Conservation (phyloP, 2,329 filamentous ascomycete genomes). For the Plenodomus tracheiphilus region DNA sequence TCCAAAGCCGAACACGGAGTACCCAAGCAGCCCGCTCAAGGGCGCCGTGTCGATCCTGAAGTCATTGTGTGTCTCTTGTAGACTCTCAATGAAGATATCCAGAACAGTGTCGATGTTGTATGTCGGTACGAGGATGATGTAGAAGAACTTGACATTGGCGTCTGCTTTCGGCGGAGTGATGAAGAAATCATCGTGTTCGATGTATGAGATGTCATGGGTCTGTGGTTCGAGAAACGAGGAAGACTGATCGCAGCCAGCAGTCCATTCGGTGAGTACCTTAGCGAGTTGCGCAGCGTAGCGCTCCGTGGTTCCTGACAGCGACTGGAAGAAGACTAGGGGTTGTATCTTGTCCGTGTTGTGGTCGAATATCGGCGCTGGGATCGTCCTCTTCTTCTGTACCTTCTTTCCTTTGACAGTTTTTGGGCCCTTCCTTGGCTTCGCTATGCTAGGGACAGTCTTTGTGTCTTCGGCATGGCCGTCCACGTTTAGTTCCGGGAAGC, state of each 20-base stretch:
- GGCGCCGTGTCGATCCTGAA: conserved; percentile 93
- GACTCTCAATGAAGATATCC: conserved; percentile 81
- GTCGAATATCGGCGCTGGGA: conserved; percentile 26
- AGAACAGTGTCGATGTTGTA: conserved; percentile 96
- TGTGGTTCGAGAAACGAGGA: conserved; percentile 59
- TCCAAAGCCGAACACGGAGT: conserved; percentile 92
- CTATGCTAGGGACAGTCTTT: conserved; percentile 17
- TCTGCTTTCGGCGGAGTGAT: conserved; percentile 69
- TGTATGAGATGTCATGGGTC: conserved; percentile 76
- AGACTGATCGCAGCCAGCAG: conserved; percentile 38
- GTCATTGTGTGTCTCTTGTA: conserved; percentile 93
- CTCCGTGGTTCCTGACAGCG: conserved; percentile 81
- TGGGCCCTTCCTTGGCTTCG: conserved; percentile 36
- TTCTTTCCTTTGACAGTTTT: conserved; percentile 46
- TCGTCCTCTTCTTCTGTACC: conserved; percentile 20
- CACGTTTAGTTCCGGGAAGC: conserved; percentile 21
- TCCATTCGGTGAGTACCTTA: conserved; percentile 56
- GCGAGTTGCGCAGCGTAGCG: conserved; percentile 68
- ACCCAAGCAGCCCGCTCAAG: conserved; percentile 75
- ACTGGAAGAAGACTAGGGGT: conserved; percentile 84
- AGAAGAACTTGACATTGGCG: conserved; percentile 67
- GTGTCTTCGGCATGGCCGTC: conserved; percentile 36
- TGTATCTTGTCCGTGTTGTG: conserved; percentile 59
- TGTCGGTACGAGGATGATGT: conserved; percentile 81
- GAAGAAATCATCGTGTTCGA: conserved; percentile 94